Evolutionary conservation across 805 yeast species (phyloP).

Genomic region (Candida tammaniensis): DNA sequence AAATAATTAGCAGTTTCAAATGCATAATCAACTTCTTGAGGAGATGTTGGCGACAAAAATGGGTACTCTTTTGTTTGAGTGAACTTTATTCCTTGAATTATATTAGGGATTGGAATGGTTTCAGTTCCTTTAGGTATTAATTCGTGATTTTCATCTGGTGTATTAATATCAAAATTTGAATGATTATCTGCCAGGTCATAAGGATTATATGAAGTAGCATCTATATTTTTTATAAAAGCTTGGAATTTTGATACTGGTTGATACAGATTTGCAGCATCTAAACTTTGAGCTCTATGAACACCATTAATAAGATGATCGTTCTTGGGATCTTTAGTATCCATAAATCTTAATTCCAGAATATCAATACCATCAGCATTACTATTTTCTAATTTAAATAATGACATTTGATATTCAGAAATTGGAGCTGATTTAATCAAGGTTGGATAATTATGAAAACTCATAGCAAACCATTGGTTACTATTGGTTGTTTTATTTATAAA

Average conservation of each 20-base stretch:
- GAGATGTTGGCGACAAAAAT: conserved; percentile 9
- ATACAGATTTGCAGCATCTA: conserved; percentile 29
- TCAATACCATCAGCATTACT: conserved; percentile 10
- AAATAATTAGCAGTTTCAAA: conserved; percentile 1
- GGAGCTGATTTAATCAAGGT: conserved; percentile 82
- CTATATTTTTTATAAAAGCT: conserved; percentile 12
- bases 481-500: conserved; percentile 67
- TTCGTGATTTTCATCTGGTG: conserved; percentile 1
- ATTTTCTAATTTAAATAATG: conserved; percentile 25
- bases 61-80: conserved; percentile 18
- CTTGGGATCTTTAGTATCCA: conserved; percentile 1
- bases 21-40: conserved; percentile 7
- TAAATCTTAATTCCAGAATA: conserved; percentile 6
- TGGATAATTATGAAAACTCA: conserved; percentile 76
- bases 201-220: background rate
- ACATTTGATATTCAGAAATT: conserved; percentile 55
- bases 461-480: conserved; percentile 78
- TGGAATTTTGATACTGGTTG: conserved; percentile 35
- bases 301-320: conserved; percentile 27
- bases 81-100: conserved; percentile 38
- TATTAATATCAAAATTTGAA: background rate
- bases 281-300: conserved; percentile 29
- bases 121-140: background rate
- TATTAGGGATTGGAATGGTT: conserved; percentile 20
- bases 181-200: background rate